phyloP scores from a whole-genome alignment of 2,329 filamentous ascomycete genomes.

The Westerdykella aurantiaca region DNA sequence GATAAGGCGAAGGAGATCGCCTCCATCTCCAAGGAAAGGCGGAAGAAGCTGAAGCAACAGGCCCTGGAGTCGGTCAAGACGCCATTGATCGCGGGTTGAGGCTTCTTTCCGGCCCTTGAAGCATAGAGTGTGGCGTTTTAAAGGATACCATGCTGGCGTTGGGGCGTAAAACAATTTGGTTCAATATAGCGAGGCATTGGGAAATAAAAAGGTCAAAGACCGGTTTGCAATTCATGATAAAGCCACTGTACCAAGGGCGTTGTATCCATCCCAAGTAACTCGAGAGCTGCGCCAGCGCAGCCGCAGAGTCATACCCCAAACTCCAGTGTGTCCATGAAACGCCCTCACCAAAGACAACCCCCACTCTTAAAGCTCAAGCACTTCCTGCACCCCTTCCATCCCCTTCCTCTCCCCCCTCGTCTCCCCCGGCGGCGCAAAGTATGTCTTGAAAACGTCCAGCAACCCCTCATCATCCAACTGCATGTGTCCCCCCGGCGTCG shows the following conservation, averaged over 20 bases:
- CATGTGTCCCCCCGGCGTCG: conserved; percentile 77
- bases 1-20: conserved; percentile 17
- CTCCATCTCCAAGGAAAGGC: conserved; percentile 42
- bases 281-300: too few relatives aligned
- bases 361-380: conserved; percentile 21
- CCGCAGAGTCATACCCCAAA: too few relatives aligned
- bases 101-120: not conserved
- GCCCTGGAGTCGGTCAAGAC: conserved; percentile 41
- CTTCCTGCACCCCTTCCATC: conserved; percentile 15
- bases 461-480: conserved; percentile 62
- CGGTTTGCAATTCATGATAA: too few relatives aligned
- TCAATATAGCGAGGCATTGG: not conserved
- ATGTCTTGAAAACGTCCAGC: conserved; percentile 59
- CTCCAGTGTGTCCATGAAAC: not conserved
- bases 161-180: conserved; percentile 1
- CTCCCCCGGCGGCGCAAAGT: conserved; percentile 48
- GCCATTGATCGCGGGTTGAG: conserved; percentile 23
- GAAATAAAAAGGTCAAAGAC: too few relatives aligned
- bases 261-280: too few relatives aligned
- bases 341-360: not conserved
- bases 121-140: too few relatives aligned
- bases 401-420: conserved; percentile 4
- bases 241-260: too few relatives aligned
- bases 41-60: conserved; percentile 46
- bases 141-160: conserved; percentile 1